Evolutionary conservation across 1,139 yeast species (phyloP).

Genomic region (Pichia sp.): DNA sequence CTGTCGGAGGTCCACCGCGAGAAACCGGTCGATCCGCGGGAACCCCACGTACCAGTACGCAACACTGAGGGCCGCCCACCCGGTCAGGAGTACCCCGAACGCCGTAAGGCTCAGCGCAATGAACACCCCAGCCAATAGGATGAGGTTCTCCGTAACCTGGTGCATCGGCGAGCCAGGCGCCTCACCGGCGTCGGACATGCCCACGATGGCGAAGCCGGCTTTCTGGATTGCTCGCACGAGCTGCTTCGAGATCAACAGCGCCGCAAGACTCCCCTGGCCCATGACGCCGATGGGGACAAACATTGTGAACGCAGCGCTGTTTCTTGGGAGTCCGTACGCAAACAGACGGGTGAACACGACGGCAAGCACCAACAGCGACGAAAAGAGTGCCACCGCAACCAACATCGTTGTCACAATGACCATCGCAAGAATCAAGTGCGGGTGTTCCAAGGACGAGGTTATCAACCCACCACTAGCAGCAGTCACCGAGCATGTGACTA

Average conservation of each 20-base stretch:
- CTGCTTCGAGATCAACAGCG: constrained; percentile 37
- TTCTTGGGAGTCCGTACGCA: constrained; percentile 55
- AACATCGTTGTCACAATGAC: constrained; percentile 51
- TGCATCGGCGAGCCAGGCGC: neutral
- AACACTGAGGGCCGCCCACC: constrained; percentile 47
- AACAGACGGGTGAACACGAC: constrained; percentile 58
- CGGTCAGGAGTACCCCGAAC: constrained; percentile 58
- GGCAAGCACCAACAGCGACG: constrained; percentile 55
- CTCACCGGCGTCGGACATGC: constrained; percentile 16
- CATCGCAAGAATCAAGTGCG: constrained; percentile 46
- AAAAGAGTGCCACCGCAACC: constrained; percentile 64
- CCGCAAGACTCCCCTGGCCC: constrained; percentile 79
- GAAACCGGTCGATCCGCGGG: constrained; percentile 14
- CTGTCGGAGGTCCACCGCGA: neutral
- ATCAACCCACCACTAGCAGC: constrained; percentile 63
- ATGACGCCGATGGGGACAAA: constrained; percentile 65
- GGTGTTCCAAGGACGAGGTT: constrained; percentile 31
- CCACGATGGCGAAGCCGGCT: constrained; percentile 8
- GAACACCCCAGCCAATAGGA: constrained; percentile 20
- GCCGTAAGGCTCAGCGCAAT: constrained; percentile 43
- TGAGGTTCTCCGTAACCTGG: constrained; percentile 20
- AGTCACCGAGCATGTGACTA: constrained; percentile 69
- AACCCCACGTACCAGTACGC: constrained; percentile 35
- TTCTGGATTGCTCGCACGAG: constrained; percentile 20
- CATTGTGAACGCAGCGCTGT: constrained; percentile 43